Percentiles rank a stretch among this genome's conserved stretches.
phyloP scores from a whole-genome alignment of 1,139 yeast species.

The Zygosaccharomyces sapae region DNA sequence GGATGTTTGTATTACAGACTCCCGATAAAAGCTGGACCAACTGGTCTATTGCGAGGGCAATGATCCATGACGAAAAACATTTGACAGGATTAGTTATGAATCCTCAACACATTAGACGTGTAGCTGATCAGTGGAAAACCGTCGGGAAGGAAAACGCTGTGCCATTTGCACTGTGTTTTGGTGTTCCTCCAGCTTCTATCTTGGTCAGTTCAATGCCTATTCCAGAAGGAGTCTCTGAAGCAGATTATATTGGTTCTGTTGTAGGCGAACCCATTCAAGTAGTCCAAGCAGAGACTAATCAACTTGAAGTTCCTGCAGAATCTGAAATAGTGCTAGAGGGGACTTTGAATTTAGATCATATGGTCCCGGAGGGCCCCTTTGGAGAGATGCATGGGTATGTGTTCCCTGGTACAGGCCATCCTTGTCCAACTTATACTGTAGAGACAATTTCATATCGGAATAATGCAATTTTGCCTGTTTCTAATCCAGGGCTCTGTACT shows the following conservation, averaged over 20 bases:
- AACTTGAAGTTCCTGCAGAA: conserved; percentile 24
- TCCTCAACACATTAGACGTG: conserved; percentile 27
- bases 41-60: conserved; percentile 30
- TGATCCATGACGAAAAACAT: conserved; percentile 22
- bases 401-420: conserved; percentile 22
- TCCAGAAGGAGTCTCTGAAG: conserved; percentile 26
- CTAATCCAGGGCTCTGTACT: conserved; percentile 24
- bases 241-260: conserved; percentile 26
- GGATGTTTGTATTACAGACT: conserved; percentile 26
- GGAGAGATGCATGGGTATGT: conserved; percentile 32
- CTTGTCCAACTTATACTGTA: conserved; percentile 26
- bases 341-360: conserved; percentile 17
- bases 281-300: conserved; percentile 23
- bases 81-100: conserved; percentile 25
- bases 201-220: conserved; percentile 29
- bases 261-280: conserved; percentile 25
- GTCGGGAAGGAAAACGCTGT: conserved; percentile 20
- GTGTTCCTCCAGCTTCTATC: conserved; percentile 32
- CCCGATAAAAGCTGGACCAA: conserved; percentile 29
- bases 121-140: conserved; percentile 25
- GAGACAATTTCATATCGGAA: conserved; percentile 23
- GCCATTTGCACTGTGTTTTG: conserved; percentile 27
- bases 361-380: conserved; percentile 26
- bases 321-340: conserved; percentile 29
- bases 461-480: conserved; percentile 26